Evolutionary conservation across 768 basidiomycete genomes (phyloP), one percentile per base, ranked within the genome.

Genomic region (Brasilioporus rufonigricans): DNA sequence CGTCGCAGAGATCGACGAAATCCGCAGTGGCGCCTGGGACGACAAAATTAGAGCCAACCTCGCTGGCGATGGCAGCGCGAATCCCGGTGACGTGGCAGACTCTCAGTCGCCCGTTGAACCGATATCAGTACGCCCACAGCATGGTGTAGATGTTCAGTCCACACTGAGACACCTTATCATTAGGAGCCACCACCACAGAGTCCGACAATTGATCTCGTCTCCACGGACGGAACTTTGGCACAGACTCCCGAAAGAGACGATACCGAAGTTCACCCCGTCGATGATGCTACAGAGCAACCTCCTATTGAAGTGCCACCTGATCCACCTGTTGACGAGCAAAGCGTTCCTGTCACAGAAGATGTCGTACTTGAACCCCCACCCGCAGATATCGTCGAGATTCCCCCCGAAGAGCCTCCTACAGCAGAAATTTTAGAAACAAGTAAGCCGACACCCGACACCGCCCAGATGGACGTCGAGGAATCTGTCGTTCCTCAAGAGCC

Each of bases 1-100:
- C 14, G 77, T 85, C 19, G 71, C 78, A 4, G 93, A 95, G 70
- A 90, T 94, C 43, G 83, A 89, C 47, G 83, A 84, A 2, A 88
- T 93, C 56, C 84, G 85, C 26, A 73, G 78, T 13, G 90, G 91
- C 1, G 69, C 72, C 49, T 83, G 84, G 81, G 87, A 89, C 61
- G 74, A 76, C 46, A 72, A 71, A 60, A 80, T 87, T 18, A 70
- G 62, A 56, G 64, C 65, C 53, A 61, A 76, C 58, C 65, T 74
- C 63, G 64, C 32, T 29, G 46, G 33, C 23, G 57, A 52, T 48
- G 52, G 31, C 43, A 11, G 38, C 36, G 35, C 46, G 13, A 50
- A 11, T 68, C 18, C 49, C 13, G 19, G 4, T 46, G 58, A 59
- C 23, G 31, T 49, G 39, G 46, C 43, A 5, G 39, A 48, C 26